phyloP scores from a whole-genome alignment of 208 protist species.

The Naegleria lovaniensis region DNA sequence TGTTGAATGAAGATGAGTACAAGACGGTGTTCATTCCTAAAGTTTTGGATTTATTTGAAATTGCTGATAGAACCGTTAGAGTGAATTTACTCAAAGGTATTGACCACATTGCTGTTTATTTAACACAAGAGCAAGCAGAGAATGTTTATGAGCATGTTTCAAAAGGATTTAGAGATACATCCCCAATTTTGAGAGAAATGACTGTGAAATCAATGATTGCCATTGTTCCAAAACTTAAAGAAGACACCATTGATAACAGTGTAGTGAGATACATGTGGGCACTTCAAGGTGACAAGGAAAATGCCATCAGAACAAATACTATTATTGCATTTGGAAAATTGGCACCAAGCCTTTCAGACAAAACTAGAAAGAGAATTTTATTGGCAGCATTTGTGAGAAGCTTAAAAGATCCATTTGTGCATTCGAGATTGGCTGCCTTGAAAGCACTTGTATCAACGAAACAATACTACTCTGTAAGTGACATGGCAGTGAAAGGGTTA shows the following conservation, averaged over 20 bases:
- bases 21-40: constrained; percentile 51
- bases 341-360: constrained; percentile 47
- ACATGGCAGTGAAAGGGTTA: constrained; percentile 54
- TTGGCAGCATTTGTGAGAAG: constrained; percentile 60
- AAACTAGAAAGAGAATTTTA: constrained; percentile 51
- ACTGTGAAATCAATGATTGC: constrained; percentile 62
- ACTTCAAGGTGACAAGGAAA: constrained; percentile 65
- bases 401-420: constrained; percentile 69
- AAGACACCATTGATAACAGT: constrained; percentile 51
- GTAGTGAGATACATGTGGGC: constrained; percentile 51
- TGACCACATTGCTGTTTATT: constrained; percentile 45
- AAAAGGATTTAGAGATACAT: constrained; percentile 56
- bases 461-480: constrained; percentile 42
- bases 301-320: constrained; percentile 70
- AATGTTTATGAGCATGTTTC: constrained; percentile 63
- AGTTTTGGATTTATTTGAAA: constrained; percentile 58
- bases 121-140: constrained; percentile 49
- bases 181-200: constrained; percentile 61
- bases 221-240: constrained; percentile 54
- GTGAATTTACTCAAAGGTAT: constrained; percentile 59
- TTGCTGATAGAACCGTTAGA: constrained; percentile 54
- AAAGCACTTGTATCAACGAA: constrained; percentile 51
- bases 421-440: constrained; percentile 58
- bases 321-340: constrained; percentile 68
- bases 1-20: constrained; percentile 54